A percentile compares a stretch with the other conserved stretches of the same genome.
These are phyloP conservation scores for Nothophytophthora sp. DNA, from an alignment of 352 stramenopile species.

Conservation along the genomic window DNA sequence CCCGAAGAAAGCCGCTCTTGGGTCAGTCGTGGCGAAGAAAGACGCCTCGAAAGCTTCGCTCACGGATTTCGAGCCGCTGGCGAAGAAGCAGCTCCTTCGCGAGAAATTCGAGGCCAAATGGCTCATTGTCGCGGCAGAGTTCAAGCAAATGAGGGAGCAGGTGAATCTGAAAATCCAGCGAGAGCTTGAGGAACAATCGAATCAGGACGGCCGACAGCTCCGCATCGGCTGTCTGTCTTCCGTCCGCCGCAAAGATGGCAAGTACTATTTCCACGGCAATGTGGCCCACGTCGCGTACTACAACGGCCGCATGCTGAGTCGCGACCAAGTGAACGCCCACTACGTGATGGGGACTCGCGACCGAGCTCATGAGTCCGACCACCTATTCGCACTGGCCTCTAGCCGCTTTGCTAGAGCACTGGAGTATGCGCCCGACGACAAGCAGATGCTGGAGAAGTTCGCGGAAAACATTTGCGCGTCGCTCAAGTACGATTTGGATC, in stretches of 20 bases:
- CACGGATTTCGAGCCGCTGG: constrained; percentile 75
- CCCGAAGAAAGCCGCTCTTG: constrained; percentile 1
- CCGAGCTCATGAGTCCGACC: constrained; percentile 61
- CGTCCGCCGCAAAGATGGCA: constrained; percentile 59
- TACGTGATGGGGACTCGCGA: constrained; percentile 70
- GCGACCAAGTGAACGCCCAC: constrained; percentile 76
- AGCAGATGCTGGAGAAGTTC: constrained; percentile 66
- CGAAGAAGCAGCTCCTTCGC: constrained; percentile 81
- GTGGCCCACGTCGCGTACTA: constrained; percentile 90
- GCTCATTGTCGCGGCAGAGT: constrained; percentile 50
- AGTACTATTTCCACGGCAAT: constrained; percentile 85
- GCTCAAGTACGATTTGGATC: constrained; percentile 80
- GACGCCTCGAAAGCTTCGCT: constrained; percentile 62
- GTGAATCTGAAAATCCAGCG: constrained; percentile 74
- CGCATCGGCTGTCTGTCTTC: constrained; percentile 79
- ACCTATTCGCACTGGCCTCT: constrained; percentile 77
- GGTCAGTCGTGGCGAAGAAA: constrained; percentile 35
- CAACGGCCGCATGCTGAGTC: constrained; percentile 48
- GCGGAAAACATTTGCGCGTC: constrained; percentile 82
- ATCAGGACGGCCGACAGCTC: constrained; percentile 54
- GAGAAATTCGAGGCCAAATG: constrained; percentile 74
- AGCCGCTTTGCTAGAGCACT: constrained; percentile 68
- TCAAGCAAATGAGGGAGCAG: constrained; percentile 68
- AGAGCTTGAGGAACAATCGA: constrained; percentile 63
- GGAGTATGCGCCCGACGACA: constrained; percentile 60